Base-by-base conservation (phyloP, 257 asterid species). In the Lantana camara region DNA sequence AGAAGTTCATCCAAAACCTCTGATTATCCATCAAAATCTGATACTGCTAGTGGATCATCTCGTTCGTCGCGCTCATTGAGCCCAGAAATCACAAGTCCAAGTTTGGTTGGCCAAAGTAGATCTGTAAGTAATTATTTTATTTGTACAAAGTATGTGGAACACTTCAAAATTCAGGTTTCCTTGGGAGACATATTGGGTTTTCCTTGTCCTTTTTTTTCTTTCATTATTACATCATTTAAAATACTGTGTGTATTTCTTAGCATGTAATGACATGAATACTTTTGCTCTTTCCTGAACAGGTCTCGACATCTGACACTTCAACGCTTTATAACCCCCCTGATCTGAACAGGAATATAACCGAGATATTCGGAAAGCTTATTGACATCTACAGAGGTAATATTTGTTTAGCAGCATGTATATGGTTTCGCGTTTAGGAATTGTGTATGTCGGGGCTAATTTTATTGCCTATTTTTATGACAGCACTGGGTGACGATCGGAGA, bases 401-500 rank as follows among this genome's bases (percentile, higher is more conserved):
- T 27, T 5, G 44, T 40, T 19, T 50, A 44, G 60, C 52, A 14
- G 27, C 35, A 69, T 61, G 37, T 48, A 64, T 51, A n/a, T n/a
- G n/a, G n/a, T 63, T 24, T 60, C 35, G 49, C 57, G 53, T 21
- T 40, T 60, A 60, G 17, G 24, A 30, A 11, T 51, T 71, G 56
- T 60, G 52, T 69, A 48, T 66, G 9, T 62, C 42, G 66, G 46
- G 63, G 62, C 59, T 67, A 65, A 65, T 37, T 22, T 17, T 60
- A 5, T 63, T 62, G 17, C 52, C 57, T 71, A 42, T 5, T 69
- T 70, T 75, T 23, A 35, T 74, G 73, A 67, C 69, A 93, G 99
- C 97, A 38, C 74, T 90, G 61, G 99, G 99, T 71, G 99, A 93
- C 20, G 96, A 90, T 32, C 80, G 96, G 72, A 82, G 97, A 78